Base-by-base conservation (phyloP, 129 eudicot species). In the sunflower (Helianthus annuus) region DNA sequence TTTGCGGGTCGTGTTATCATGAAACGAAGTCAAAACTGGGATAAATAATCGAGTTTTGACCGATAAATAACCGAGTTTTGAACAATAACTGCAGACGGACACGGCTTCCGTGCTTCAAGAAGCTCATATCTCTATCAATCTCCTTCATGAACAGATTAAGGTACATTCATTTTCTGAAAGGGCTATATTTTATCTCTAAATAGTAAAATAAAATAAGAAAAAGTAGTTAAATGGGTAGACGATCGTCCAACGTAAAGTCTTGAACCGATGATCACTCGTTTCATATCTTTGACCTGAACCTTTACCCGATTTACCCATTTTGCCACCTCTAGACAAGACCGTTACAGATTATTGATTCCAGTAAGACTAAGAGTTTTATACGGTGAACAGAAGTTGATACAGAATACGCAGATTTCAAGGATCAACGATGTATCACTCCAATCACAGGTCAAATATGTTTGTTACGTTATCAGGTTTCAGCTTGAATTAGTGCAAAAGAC, bases 61-160 rank as follows among this genome's bases (percentile, higher is more conserved):
- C 11, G 17, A 39, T 38, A 51, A 3, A 3, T 11, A 49, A 53
- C 52, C 34, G 68, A 57, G 61, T 1, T 13, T 10, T 32, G n/a
- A 58, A 12, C 44, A 29, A 59, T 32, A 29, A 0, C 40, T 73
- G 85, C 87, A 88, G 91, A 85, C 96, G 11, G 96, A 88, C 74
- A 88, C 96, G 3, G 88, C 96, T 66, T 88, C 96, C 3, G 96
- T 88, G 61, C 96, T 88, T 52, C 83, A 85, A 56, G 96, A 88
- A 57, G 96, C 96, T 59, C 84, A 76, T 42, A 79, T 85, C 53
- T 79, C 87, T 39, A 85, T 88, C 74, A 83, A 76, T 53, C 71
- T 88, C 66, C 83, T 85, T 64, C 94, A 84, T 61, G 76, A 78
- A 58, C 78, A 85, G 69, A 80, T 88, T 71, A 78, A 83, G 89